Base-by-base conservation (phyloP, 306 rosid species). In the Spatholobus suberectus region DNA sequence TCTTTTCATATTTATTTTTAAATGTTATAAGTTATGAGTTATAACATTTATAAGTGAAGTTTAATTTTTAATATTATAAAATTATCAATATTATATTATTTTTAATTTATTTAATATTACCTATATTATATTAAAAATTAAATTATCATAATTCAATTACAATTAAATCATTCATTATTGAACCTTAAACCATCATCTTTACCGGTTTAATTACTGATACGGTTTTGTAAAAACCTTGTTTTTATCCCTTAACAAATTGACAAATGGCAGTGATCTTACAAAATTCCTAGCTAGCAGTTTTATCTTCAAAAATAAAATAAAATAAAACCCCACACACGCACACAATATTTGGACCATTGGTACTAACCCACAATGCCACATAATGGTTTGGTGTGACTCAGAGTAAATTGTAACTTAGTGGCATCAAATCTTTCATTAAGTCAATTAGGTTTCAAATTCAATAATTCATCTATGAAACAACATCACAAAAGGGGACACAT, bases 321-420 rank as follows among this genome's bases (percentile, higher is more conserved):
- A 51, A 23, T 1, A 18, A 67, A 27, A 20, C 27, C 17, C 4
- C 18, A 73, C 23, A 35, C 11, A 23, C 0, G 17, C 52, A 55
- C 72, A 55, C 4, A 67, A 69, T 69, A 37, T 40, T 55, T 20
- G 29, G 1, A 55, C 5, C 29, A 55, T 63, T 68, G 32, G 55
- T 51, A 24, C 32, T 29, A 63, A 62, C 66, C 73, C 75, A 49
- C 27, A 65, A 21, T 20, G 74, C 23, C 73, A 46, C 73, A 32
- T 63, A 21, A 65, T 46, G 51, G 24, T 21, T 49, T 78, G 18
- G 55, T 41, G 18, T 32, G 59, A 79, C 43, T 13, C 27, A 14
- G 37, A 70, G 61, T 44, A 32, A 21, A 47, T 61, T 59, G 79
- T 32, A 70, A 73, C 43, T 10, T 26, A 9, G 32, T 70, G 51